Percentiles rank a stretch among this genome's conserved stretches.
phyloP scores from a whole-genome alignment of 371 early-diverging fungal species.

The Syncephalastrum sp. region DNA sequence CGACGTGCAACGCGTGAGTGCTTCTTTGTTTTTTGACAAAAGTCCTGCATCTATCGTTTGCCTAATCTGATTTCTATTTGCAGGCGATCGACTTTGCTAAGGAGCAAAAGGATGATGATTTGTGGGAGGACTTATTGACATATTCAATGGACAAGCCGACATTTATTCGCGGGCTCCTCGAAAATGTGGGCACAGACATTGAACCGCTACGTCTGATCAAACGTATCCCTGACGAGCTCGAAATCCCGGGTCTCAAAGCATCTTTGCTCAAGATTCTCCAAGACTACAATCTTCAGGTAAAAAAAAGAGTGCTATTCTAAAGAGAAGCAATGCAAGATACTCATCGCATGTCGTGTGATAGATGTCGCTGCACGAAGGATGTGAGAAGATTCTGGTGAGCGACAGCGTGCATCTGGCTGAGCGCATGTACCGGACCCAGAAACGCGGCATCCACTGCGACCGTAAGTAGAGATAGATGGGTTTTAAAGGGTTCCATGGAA shows the following conservation, averaged over 20 bases:
- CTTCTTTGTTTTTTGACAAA: neutral
- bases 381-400: conserved; percentile 79
- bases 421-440: conserved; percentile 70
- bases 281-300: conserved; percentile 87
- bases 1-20: conserved; percentile 80
- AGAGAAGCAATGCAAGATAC: neutral
- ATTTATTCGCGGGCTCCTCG: conserved; percentile 88
- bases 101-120: conserved; percentile 91
- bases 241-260: conserved; percentile 79
- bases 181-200: conserved; percentile 83
- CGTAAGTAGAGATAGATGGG: conserved; percentile 26
- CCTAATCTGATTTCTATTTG: conserved; percentile 2
- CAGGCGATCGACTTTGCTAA: conserved; percentile 96
- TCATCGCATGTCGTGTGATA: conserved; percentile 15
- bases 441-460: conserved; percentile 62
- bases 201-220: conserved; percentile 80
- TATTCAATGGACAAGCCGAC: conserved; percentile 88
- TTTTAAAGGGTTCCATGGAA: neutral
- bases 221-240: conserved; percentile 75
- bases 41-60: neutral
- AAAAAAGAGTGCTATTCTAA: neutral
- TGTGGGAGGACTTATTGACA: conserved; percentile 92
- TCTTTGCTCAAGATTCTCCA: conserved; percentile 84
- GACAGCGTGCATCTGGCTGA: conserved; percentile 82
- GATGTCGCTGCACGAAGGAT: conserved; percentile 80